Evolutionary conservation across 1,284 basidiomycete genomes (phyloP).

Genomic region (Coriolopsis trogii): DNA sequence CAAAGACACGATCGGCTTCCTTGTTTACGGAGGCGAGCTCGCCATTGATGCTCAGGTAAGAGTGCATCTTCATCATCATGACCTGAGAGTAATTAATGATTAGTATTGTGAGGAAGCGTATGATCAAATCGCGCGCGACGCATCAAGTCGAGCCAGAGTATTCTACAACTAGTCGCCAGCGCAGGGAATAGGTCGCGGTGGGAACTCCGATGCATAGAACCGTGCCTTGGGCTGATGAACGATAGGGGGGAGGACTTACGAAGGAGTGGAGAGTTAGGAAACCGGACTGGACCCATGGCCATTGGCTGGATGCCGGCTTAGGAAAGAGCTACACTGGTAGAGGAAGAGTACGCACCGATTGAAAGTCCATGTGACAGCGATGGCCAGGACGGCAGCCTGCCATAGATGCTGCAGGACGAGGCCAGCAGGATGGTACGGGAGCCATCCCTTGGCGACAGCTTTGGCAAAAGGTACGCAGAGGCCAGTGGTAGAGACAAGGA

Average conservation of each 20-base stretch:
- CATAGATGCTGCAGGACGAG: constrained; percentile 77
- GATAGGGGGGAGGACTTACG: constrained; percentile 39
- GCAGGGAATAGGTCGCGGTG: no score
- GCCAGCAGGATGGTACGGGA: constrained; percentile 78
- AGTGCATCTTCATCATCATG: constrained; percentile 98
- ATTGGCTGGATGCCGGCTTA: constrained; percentile 56
- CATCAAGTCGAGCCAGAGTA: no score
- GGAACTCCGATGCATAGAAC: no score
- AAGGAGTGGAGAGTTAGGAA: constrained; percentile 93
- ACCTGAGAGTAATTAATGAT: constrained; percentile 43
- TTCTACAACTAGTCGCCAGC: no score
- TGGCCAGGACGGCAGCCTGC: constrained; percentile 71
- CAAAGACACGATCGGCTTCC: constrained; percentile 47
- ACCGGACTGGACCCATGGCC: constrained; percentile 98
- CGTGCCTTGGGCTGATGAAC: background rate
- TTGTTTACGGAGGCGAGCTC: constrained; percentile 66
- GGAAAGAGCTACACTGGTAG: background rate
- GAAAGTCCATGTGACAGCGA: constrained; percentile 84
- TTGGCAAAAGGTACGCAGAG: constrained; percentile 86
- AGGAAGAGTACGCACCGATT: constrained; percentile 53
- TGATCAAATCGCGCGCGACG: no score
- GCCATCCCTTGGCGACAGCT: constrained; percentile 76
- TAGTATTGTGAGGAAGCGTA: no score
- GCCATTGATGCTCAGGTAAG: constrained; percentile 91
- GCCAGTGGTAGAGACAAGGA: constrained; percentile 78